Base-by-base conservation (phyloP, 2,329 filamentous ascomycete genomes). In the Zelopaecilomyces penicillatus region DNA sequence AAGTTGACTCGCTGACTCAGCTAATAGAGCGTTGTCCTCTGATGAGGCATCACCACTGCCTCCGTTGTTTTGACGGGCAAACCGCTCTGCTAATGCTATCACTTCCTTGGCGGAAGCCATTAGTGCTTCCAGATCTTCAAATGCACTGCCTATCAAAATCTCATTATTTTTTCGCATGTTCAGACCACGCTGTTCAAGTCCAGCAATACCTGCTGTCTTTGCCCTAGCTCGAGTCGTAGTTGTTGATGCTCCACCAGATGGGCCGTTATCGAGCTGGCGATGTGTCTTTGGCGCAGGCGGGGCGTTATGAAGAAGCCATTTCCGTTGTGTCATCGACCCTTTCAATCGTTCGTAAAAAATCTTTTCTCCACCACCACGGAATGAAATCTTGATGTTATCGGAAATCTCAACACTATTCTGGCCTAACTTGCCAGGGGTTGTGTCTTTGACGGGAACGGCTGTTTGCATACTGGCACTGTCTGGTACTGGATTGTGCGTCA, bases 41-140 rank as follows among this genome's bases (percentile, higher is more conserved):
- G 78, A 74, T 5, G 74, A 79, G 10, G 70, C 75, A n/a, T 73
- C 75, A 26, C 75, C 78, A 12, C 74, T 75, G 29, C 74, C 77
- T 7, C 73, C 70, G 49, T 77, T 78, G 19, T 69, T 69, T 57
- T 90, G 85, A 9, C 80, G 74, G 2, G 88, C 82, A 54, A 97
- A 91, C 11, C 82, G 82, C 64, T 97, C 91, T 1, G 93, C 93
- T 36, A 98, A 80, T 5, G 89, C 88, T 41, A 97, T 84, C 40
- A 98, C 88, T 60, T 98, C 88, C 61, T 97, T 96, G 5, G 93
- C 93, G 4, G 91, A 96, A 3, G 90, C 88, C 91, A 97, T 98
- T 33, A 98, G 73, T 4, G 93, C 90, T 61, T 97, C 91, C 0
- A 98, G 76, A 58, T 98, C 93, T 61, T 96, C 91, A 57, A 98